Conservation (phyloP, 371 early-diverging fungal species). For the Neoconidiobolus thromboides region DNA sequence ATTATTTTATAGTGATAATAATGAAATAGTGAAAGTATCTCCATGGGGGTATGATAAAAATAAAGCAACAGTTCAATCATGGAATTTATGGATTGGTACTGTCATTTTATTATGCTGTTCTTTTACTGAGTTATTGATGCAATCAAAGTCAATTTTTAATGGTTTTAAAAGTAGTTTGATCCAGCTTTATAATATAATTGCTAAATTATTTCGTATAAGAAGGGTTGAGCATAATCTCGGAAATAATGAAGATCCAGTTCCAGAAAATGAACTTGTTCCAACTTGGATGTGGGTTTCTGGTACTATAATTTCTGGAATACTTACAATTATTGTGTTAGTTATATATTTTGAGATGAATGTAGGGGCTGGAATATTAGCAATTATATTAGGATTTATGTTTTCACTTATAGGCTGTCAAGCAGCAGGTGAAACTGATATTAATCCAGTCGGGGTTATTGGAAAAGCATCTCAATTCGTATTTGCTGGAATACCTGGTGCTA, state of each 20-base stretch:
- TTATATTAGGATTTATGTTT: slow-evolving; percentile 39
- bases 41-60: slow-evolving; percentile 18
- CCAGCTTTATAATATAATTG: slow-evolving; percentile 10
- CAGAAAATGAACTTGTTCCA: slow-evolving; percentile 30
- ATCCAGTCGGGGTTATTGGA: slow-evolving; percentile 34
- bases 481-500: slow-evolving; percentile 25
- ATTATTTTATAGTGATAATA: slow-evolving; percentile 6
- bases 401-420: slow-evolving; percentile 48
- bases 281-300: slow-evolving; percentile 37
- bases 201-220: background rate
- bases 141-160: slow-evolving; percentile 30
- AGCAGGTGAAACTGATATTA: slow-evolving; percentile 37
- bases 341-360: slow-evolving; percentile 31
- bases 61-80: slow-evolving; percentile 23
- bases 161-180: slow-evolving; percentile 23
- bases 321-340: slow-evolving; percentile 33
- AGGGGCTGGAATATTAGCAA: slow-evolving; percentile 28
- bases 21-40: slow-evolving; percentile 14
- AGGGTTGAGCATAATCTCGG: slow-evolving; percentile 4
- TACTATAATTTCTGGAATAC: slow-evolving; percentile 29
- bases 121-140: slow-evolving; percentile 34
- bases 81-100: slow-evolving; percentile 54
- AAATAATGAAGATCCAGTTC: slow-evolving; percentile 17
- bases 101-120: slow-evolving; percentile 40
- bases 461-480: slow-evolving; percentile 40